Percentiles rank a stretch among this genome's conserved stretches.
Evolutionary conservation across 371 early-diverging fungal genomes (phyloP).

Genomic region (Mortierella sp.): DNA sequence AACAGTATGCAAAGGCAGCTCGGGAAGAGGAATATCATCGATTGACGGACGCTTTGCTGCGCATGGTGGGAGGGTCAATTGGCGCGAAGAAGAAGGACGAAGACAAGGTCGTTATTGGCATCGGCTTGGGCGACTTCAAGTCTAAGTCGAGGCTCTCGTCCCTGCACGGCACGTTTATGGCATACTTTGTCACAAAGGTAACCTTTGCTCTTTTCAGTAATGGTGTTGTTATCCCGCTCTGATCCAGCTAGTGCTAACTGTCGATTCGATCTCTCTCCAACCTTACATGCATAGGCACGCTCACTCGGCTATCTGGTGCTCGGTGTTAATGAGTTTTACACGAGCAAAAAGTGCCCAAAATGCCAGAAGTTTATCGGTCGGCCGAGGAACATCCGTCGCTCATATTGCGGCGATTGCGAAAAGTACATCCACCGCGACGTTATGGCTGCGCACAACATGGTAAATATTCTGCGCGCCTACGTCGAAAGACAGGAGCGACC

Average conservation of each 20-base stretch:
- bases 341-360: background rate
- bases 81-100: conserved; percentile 11
- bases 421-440: conserved; percentile 19
- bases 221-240: too few relatives aligned
- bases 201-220: too few relatives aligned
- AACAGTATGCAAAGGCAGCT: conserved; percentile 8
- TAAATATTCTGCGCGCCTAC: conserved; percentile 11
- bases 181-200: conserved; percentile 16
- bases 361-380: conserved; percentile 8
- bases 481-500: conserved; percentile 24
- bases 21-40: background rate
- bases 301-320: conserved; percentile 12
- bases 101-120: conserved; percentile 8
- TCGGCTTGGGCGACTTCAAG: conserved; percentile 20
- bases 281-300: background rate
- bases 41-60: conserved; percentile 17
- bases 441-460: conserved; percentile 31
- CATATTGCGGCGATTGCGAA: background rate
- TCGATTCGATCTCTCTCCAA: background rate
- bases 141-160: conserved; percentile 13
- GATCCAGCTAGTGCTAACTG: background rate
- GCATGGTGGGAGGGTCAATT: conserved; percentile 21
- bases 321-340: conserved; percentile 13
- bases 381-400: background rate
- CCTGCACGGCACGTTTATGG: conserved; percentile 9